Base-by-base conservation (phyloP, 768 basidiomycete genomes). In the Kwoniella mangroviensis region DNA sequence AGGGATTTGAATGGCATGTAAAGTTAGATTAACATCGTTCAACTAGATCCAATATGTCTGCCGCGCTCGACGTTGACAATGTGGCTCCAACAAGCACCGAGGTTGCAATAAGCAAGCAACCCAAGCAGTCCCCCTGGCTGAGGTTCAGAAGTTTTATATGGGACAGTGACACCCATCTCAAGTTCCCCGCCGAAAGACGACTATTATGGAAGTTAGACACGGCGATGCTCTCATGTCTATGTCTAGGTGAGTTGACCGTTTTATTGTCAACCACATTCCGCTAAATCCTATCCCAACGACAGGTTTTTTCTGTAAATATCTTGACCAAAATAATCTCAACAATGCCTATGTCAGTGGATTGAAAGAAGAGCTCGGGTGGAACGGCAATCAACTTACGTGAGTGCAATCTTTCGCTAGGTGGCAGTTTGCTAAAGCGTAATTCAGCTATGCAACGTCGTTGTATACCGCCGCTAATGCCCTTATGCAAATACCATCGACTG, bases 401-500 rank as follows among this genome's bases (percentile, higher is more conserved):
- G 55, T 54, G 51, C 2, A 26, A 22, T 22, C 15, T 64, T 34
- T 63, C 52, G 19, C 42, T 55, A 51, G 51, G 13, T 22, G 17
- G 17, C 51, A 17, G 42, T 26, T 22, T 34, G 21, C 21, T n/a
- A 15, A 22, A 12, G 15, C 34, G 13, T 28, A 13, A 45, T 49
- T 17, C 28, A 60, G 68, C 68, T 65, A 52, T 17, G 53, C 52
- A 1, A 65, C 64, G 11, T 43, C 49, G 24, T 21, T 55, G 53
- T 69, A 69, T 55, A 69, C 68, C 10, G 49, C 62, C 21, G 40
- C 57, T 40, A 66, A 54, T 28, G 69, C 69, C 19, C 57, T 69
- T 26, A 65, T 70, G 63, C 69, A 70, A 55, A 70, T 70, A 26
- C 69, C 69, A 11, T 66, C 65, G 41, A 66, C 65, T 41, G 65